Base-by-base conservation (phyloP, 768 basidiomycete genomes). In the Ramaria sp. region DNA sequence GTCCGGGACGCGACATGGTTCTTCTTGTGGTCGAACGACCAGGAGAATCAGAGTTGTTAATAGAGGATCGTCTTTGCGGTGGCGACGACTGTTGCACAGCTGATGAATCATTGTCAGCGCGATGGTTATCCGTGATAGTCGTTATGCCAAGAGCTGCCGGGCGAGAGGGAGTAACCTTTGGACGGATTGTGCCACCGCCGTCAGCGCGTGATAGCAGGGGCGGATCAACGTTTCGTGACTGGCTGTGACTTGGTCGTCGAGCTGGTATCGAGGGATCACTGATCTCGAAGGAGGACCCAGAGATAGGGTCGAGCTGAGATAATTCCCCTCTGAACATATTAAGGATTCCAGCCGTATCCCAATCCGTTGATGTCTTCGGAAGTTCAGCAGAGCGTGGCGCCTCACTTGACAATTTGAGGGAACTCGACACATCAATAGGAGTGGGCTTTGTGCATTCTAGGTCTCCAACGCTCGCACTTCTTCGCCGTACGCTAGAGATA, bases 401-500 rank as follows among this genome's bases (percentile, higher is more conserved):
- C 56, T 65, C 28, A 42, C 22, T 67, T 48, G 71, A 64, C 38
- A 69, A 59, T 24, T 73, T 70, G 5, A 69, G 66, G 22, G 69
- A 15, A 67, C 58, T 5, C 73, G 72, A 65, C 20, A 71, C 60
- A 44, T 71, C 63, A 1, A 69, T 52, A 56, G n/a, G n/a, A n/a
- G 71, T 65, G 2, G 69, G 64, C 58, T 74, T 74, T 64, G 78
- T 74, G 48, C 77, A 60, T 37, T 85, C 84, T 6, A 74, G 73
- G 62, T 85, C 79, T 49, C 83, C 77, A 50, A 85, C 78, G 59
- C 86, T 88, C 77, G 82, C 78, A 63, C 85, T 88, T 56, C 86
- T 71, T 60, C 83, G 77, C 60, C 83, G 82, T 48, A 60, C 65
- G 62, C 30, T 65, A 54, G 28, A 62, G 54, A 60, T 64, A 67